Evolutionary conservation across 2,329 filamentous ascomycete species (phyloP).

Genomic region (Stemphylium lycopersici): DNA sequence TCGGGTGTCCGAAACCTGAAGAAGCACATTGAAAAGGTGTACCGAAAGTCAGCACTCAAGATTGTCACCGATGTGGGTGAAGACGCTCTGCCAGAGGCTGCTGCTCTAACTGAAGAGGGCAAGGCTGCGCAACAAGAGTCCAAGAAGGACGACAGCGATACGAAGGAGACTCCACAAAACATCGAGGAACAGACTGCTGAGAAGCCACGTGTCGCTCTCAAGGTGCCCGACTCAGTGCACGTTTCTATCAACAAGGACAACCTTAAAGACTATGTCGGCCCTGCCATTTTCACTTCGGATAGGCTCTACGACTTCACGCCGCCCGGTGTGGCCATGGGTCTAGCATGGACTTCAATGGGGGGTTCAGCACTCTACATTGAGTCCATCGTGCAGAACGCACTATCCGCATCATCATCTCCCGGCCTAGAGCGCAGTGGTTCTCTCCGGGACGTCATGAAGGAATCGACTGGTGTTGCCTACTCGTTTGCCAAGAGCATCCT

Average conservation of each 20-base stretch:
- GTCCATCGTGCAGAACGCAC: conserved; percentile 85
- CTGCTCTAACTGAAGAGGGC: conserved; percentile 83
- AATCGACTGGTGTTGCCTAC: conserved; percentile 93
- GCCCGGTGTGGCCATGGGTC: conserved; percentile 93
- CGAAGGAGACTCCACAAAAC: conserved; percentile 65
- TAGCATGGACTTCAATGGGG: conserved; percentile 97
- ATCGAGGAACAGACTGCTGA: conserved; percentile 67
- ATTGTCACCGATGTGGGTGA: conserved; percentile 96
- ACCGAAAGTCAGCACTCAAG: conserved; percentile 94
- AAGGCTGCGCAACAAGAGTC: conserved; percentile 76
- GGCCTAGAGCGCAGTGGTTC: conserved; percentile 92
- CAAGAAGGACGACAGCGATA: conserved; percentile 67
- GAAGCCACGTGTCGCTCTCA: conserved; percentile 74
- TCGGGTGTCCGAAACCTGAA: conserved; percentile 97
- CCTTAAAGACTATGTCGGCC: conserved; percentile 94
- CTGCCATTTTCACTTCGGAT: conserved; percentile 93
- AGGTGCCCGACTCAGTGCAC: conserved; percentile 85
- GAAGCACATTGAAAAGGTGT: conserved; percentile 99
- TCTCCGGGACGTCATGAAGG: conserved; percentile 96
- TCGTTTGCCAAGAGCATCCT: conserved; percentile 92
- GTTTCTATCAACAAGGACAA: conserved; percentile 87
- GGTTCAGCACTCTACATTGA: conserved; percentile 97
- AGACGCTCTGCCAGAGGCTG: conserved; percentile 77
- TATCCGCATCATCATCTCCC: conserved; percentile 75
- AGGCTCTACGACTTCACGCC: conserved; percentile 93